These are phyloP conservation scores for Aeminium ludgeri DNA, from an alignment of 495 filamentous ascomycete species.

Conservation along the genomic window DNA sequence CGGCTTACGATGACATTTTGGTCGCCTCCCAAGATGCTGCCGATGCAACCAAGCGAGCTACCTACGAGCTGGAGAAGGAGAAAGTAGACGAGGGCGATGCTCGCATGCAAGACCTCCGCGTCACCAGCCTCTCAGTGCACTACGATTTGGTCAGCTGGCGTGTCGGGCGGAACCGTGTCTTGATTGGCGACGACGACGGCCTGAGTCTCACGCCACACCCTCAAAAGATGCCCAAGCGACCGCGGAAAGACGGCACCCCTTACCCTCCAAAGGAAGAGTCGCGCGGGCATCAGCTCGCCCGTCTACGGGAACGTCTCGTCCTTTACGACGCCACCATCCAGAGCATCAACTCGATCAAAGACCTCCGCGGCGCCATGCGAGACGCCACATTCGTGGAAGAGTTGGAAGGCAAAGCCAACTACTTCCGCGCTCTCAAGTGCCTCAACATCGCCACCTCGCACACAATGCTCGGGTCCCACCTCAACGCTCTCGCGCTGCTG, in stretches of 20 bases:
- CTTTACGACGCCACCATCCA: constrained; percentile 87
- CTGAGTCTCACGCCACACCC: constrained; percentile 38
- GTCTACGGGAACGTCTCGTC: constrained; percentile 71
- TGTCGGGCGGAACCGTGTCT: constrained; percentile 76
- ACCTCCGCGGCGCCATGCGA: constrained; percentile 78
- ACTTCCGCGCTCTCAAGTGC: constrained; percentile 82
- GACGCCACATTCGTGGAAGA: constrained; percentile 61
- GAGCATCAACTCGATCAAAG: constrained; percentile 77
- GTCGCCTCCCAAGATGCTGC: constrained; percentile 84
- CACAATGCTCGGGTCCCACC: constrained; percentile 49
- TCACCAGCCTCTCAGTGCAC: constrained; percentile 82
- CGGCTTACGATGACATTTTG: constrained; percentile 82
- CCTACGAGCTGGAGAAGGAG: constrained; percentile 73
- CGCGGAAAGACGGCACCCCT: constrained; percentile 41
- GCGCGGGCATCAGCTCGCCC: constrained; percentile 51
- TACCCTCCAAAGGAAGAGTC: constrained; percentile 32
- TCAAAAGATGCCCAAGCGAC: constrained; percentile 29
- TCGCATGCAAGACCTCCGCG: constrained; percentile 81
- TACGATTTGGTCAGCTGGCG: constrained; percentile 88
- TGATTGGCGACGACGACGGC: constrained; percentile 76
- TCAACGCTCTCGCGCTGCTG: constrained; percentile 72
- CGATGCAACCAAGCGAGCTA: constrained; percentile 79
- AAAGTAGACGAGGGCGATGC: constrained; percentile 70
- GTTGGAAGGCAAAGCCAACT: constrained; percentile 57
- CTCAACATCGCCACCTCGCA: constrained; percentile 77